Conservation (phyloP, 208 protist species). For the Kentomonas sorsogonicus region DNA sequence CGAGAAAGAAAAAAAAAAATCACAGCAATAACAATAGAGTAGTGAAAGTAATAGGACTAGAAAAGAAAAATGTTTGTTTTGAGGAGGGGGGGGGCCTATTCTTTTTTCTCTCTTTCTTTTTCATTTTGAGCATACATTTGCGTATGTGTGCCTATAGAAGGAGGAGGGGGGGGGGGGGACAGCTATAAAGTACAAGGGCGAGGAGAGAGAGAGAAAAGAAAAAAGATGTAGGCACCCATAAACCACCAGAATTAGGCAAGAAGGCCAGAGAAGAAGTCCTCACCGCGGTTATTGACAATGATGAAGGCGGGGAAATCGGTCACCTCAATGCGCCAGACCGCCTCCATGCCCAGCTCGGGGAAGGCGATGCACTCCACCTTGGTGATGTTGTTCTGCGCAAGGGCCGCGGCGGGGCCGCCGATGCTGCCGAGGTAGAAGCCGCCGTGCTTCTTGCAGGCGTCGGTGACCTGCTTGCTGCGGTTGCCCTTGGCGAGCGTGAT, state of each 20-base stretch:
- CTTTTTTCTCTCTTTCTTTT: constrained; percentile 8
- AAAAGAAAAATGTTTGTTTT: neutral
- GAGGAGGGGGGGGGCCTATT: neutral
- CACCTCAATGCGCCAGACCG: constrained; percentile 94
- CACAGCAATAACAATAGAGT: too few species aligned
- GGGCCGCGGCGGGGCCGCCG: constrained; percentile 93
- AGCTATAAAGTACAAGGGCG: too few species aligned
- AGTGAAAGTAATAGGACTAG: too few species aligned
- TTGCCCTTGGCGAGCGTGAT: constrained; percentile 96
- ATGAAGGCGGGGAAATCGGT: constrained; percentile 97
- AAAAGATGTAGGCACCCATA: too few species aligned
- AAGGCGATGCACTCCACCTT: constrained; percentile 92
- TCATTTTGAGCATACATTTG: neutral
- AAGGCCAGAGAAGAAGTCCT: constrained; percentile 93
- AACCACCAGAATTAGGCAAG: constrained; percentile 19
- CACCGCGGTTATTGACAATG: constrained; percentile 97
- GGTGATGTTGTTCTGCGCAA: constrained; percentile 91
- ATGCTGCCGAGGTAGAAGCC: constrained; percentile 98
- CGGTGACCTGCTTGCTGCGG: constrained; percentile 89
- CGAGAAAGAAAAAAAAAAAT: too few species aligned
- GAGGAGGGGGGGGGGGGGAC: too few species aligned
- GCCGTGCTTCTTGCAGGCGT: constrained; percentile 94
- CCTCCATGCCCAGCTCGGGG: constrained; percentile 90
- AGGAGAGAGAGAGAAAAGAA: too few species aligned
- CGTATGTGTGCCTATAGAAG: too few species aligned